Evolutionary conservation across 441 rosid genomes (phyloP).

Genomic region (Erodium chrysanthum): DNA sequence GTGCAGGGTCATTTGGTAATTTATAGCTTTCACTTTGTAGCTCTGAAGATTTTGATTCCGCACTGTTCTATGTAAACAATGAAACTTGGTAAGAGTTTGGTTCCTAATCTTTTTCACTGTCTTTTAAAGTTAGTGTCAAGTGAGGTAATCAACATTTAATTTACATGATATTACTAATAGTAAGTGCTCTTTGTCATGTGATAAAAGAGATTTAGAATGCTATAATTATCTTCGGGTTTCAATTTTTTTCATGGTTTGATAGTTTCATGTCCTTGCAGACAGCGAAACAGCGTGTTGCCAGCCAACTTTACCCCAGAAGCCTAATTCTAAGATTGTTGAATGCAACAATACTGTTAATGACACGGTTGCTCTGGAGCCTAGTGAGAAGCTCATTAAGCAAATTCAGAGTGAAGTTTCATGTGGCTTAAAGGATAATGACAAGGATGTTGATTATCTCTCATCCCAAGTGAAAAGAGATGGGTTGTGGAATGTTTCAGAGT

Average conservation of each 20-base stretch:
- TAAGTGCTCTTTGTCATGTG: background rate
- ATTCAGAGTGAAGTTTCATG: background rate
- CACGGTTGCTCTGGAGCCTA: background rate
- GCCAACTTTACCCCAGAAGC: background rate
- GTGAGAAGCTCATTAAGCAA: background rate
- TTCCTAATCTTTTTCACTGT: background rate
- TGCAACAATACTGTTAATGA: background rate
- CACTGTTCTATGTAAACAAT: background rate
- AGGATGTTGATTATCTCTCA: background rate
- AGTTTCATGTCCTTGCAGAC: background rate
- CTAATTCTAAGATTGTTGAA: background rate
- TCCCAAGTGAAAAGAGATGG: background rate
- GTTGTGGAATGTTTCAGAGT: constrained; percentile 1
- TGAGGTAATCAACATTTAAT: too few relatives aligned
- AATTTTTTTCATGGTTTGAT: background rate
- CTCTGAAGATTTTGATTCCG: background rate
- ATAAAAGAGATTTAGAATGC: background rate
- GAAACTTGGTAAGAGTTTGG: background rate
- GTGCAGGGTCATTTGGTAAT: background rate
- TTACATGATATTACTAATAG: background rate
- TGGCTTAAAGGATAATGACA: background rate
- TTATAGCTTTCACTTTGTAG: background rate
- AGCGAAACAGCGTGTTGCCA: background rate
- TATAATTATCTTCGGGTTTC: too few relatives aligned
- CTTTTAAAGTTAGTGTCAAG: background rate